Evolutionary conservation across 2,329 filamentous ascomycete species (phyloP).

Genomic region (Penicillium brasilianum): DNA sequence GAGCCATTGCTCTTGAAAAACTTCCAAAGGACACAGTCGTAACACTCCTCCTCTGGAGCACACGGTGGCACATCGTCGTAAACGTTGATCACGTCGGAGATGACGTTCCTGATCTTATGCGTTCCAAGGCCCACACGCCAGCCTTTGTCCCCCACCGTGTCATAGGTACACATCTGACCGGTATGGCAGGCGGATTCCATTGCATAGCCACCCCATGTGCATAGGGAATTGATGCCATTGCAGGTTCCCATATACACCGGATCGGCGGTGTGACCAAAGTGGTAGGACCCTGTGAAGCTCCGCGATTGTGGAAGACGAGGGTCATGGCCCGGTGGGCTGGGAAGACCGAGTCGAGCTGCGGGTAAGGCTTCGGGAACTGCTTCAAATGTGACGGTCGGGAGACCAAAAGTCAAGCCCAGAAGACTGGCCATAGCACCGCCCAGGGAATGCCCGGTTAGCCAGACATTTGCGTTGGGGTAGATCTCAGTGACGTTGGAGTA

Average conservation of each 20-base stretch:
- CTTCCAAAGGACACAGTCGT: slow-evolving; percentile 92
- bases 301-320: slow-evolving; percentile 72
- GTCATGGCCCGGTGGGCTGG: slow-evolving; percentile 78
- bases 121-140: slow-evolving; percentile 92
- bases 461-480: slow-evolving; percentile 83
- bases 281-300: slow-evolving; percentile 76
- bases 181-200: slow-evolving; percentile 93
- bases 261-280: slow-evolving; percentile 95
- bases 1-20: slow-evolving; percentile 93
- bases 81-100: slow-evolving; percentile 80
- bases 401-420: slow-evolving; percentile 85
- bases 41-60: slow-evolving; percentile 75
- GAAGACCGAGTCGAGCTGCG: slow-evolving; percentile 81
- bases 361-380: slow-evolving; percentile 90
- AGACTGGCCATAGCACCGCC: slow-evolving; percentile 89
- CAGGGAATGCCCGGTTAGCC: slow-evolving; percentile 90
- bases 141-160: slow-evolving; percentile 87
- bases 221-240: slow-evolving; percentile 85
- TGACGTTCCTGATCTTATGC: slow-evolving; percentile 87
- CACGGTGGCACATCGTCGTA: slow-evolving; percentile 84
- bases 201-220: slow-evolving; percentile 90
- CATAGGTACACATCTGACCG: slow-evolving; percentile 85
- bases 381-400: slow-evolving; percentile 91
- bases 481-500: slow-evolving; percentile 90
- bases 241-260: slow-evolving; percentile 93